A percentile compares a stretch with the other conserved stretches of the same genome.
These are phyloP conservation scores for Panicum miliaceum DNA, from an alignment of 176 grass and related monocot species.

Conservation along the genomic window DNA sequence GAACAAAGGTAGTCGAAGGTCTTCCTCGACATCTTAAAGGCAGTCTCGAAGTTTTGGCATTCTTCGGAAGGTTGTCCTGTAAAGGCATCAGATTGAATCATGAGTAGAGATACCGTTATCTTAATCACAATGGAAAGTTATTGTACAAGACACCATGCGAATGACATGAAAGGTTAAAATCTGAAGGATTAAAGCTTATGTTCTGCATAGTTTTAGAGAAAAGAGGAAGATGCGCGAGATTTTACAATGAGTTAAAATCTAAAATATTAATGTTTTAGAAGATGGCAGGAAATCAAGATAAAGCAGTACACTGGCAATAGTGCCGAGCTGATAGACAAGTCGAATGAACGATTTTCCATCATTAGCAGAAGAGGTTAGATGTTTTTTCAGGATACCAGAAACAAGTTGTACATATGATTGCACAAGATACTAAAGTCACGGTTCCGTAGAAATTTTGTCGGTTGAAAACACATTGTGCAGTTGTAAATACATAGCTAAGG, in stretches of 20 bases:
- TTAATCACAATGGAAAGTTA: constrained; percentile 4
- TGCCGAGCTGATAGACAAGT: neutral
- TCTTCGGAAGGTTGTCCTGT: constrained; percentile 56
- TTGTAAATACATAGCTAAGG: constrained; percentile 20
- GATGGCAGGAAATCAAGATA: neutral
- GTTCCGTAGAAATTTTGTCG: neutral
- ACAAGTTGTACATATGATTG: neutral
- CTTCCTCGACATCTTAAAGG: constrained; percentile 84
- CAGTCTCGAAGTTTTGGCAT: constrained; percentile 53
- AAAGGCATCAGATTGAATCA: constrained; percentile 30
- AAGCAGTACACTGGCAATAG: neutral
- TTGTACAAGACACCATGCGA: neutral
- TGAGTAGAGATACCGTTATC: neutral
- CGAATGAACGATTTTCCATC: neutral
- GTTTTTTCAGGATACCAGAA: neutral
- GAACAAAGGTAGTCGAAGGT: constrained; percentile 86
- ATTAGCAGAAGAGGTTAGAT: constrained; percentile 21
- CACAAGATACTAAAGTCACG: constrained; percentile 17
- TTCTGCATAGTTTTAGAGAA: neutral
- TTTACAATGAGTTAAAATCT: constrained; percentile 19
- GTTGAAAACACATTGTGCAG: neutral
- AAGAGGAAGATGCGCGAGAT: neutral
- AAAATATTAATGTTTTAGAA: constrained; percentile 10
- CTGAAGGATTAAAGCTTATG: constrained; percentile 10
- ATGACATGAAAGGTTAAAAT: constrained; percentile 24